Conservation (phyloP, 768 basidiomycete genomes). For the Boletus rubescentipes region DNA sequence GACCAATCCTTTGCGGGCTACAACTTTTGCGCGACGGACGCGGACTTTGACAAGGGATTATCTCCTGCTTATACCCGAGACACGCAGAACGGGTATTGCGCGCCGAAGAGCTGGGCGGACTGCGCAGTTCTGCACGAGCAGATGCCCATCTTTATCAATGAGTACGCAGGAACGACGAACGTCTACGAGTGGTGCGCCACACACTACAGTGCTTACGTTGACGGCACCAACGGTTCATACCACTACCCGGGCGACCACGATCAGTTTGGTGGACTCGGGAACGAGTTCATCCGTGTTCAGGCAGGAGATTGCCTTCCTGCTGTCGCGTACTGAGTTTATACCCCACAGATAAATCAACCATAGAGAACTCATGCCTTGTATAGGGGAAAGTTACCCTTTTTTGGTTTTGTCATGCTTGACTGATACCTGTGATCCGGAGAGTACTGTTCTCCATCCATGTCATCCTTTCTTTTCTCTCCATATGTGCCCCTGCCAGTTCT, state of each 20-base stretch:
- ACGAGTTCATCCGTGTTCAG: conserved; percentile 20
- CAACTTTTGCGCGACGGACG: conserved; percentile 10
- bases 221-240: conserved; percentile 4
- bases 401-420: not conserved
- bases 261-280: conserved; percentile 10
- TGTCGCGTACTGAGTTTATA: conserved; percentile 17
- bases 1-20: conserved; percentile 23
- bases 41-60: conserved; percentile 11
- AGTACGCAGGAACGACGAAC: conserved; percentile 15
- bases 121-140: conserved; percentile 15
- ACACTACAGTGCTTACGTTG: conserved; percentile 13
- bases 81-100: conserved; percentile 19
- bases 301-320: conserved; percentile 15
- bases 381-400: not conserved
- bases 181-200: conserved; percentile 29
- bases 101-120: conserved; percentile 31
- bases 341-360: not conserved
- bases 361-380: conserved; percentile 1
- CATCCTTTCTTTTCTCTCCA: not conserved
- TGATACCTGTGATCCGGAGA: not conserved
- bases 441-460: not conserved
- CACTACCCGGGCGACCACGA: conserved; percentile 4
- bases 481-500: conserved; percentile 1
- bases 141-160: conserved; percentile 31
- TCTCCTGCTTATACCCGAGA: conserved; percentile 15